These are phyloP conservation scores for Tetrastigma voinierianum DNA, from an alignment of 164 flowering plant genomes.

Conservation along the genomic window DNA sequence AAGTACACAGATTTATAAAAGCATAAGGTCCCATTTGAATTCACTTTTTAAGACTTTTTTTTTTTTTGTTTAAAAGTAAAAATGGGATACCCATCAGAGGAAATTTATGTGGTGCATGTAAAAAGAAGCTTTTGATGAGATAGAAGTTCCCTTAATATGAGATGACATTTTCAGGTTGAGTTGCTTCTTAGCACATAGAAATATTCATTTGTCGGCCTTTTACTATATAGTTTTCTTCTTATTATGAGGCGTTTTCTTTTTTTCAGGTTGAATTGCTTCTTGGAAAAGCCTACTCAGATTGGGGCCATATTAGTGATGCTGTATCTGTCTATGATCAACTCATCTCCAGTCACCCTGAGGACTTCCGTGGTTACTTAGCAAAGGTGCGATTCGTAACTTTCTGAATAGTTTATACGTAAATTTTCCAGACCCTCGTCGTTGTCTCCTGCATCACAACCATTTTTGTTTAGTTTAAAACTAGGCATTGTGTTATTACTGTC, in stretches of 20 bases:
- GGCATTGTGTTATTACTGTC: too few species aligned
- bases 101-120: too few species aligned
- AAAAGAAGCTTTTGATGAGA: too few species aligned
- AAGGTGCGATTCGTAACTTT: slow-evolving; percentile 49
- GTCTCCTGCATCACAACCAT: too few species aligned
- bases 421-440: too few species aligned
- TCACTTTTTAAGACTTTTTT: too few species aligned
- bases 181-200: background rate
- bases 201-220: background rate
- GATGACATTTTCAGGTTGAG: background rate
- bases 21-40: too few species aligned
- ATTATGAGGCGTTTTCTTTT: slow-evolving; percentile 1
- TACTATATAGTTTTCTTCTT: background rate
- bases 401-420: background rate
- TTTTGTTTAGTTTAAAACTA: too few species aligned
- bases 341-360: slow-evolving; percentile 71
- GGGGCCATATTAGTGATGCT: slow-evolving; percentile 95
- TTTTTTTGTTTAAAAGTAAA: too few species aligned
- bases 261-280: slow-evolving; percentile 80
- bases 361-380: slow-evolving; percentile 91
- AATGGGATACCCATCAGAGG: too few species aligned
- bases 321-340: slow-evolving; percentile 80
- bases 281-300: slow-evolving; percentile 93
- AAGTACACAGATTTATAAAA: too few species aligned
- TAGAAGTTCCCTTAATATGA: background rate